Evolutionary conservation across 768 basidiomycete genomes (phyloP).

Genomic region (Leccinum uliginosum): DNA sequence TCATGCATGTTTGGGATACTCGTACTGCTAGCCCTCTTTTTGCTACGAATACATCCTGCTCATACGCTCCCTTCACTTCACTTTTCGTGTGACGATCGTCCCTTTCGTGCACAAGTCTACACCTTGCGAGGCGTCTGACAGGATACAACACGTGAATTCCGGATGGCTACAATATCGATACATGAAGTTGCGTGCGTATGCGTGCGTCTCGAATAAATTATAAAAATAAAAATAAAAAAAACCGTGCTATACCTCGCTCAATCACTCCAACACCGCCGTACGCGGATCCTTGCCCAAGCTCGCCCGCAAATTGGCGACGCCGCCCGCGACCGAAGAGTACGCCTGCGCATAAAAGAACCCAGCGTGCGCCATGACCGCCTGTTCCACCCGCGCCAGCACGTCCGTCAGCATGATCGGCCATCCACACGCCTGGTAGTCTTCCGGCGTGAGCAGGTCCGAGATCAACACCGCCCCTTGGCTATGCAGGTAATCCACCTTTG

Average conservation of each 20-base stretch:
- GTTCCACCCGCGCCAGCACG: slow-evolving; percentile 40
- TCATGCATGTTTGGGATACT: slow-evolving; percentile 2
- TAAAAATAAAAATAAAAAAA: neutral
- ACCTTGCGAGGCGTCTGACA: too few species aligned
- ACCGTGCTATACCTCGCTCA: neutral
- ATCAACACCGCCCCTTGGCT: slow-evolving; percentile 38
- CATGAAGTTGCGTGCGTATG: neutral
- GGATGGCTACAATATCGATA: neutral
- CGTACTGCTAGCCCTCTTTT: slow-evolving; percentile 9
- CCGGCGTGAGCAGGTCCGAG: slow-evolving; percentile 35
- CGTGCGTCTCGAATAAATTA: neutral
- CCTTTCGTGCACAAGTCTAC: too few species aligned
- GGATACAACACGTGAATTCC: too few species aligned
- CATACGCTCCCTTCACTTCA: neutral
- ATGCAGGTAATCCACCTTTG: slow-evolving; percentile 29
- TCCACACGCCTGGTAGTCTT: slow-evolving; percentile 34
- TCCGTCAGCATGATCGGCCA: slow-evolving; percentile 44
- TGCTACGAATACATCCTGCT: slow-evolving; percentile 12
- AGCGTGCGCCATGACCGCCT: slow-evolving; percentile 33
- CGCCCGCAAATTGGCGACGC: slow-evolving; percentile 39
- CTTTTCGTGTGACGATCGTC: neutral
- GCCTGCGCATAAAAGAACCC: slow-evolving; percentile 41
- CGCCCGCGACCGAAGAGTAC: slow-evolving; percentile 38
- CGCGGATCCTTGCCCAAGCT: slow-evolving; percentile 38
- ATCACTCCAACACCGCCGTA: slow-evolving; percentile 35